Evolutionary conservation across 2,329 filamentous ascomycete species (phyloP).

Genomic region (Grosmannia huntii): DNA sequence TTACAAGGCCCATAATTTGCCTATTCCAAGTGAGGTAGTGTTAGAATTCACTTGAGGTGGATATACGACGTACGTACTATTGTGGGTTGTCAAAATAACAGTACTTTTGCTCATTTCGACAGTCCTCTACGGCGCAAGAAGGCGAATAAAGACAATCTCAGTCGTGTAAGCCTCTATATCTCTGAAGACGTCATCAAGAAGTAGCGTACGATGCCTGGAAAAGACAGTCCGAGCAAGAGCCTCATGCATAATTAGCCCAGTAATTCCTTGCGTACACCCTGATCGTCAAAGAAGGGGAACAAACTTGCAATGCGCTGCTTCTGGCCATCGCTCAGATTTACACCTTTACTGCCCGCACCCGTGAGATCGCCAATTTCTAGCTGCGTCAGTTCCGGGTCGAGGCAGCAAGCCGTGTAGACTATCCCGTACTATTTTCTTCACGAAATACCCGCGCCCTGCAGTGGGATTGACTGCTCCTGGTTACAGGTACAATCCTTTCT

Average conservation of each 20-base stretch:
- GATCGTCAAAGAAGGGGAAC: not conserved
- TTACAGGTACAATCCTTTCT: not conserved
- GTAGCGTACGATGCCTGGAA: not conserved
- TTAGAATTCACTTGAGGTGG: too few relatives aligned
- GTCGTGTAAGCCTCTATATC: not conserved
- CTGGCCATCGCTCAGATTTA: not conserved
- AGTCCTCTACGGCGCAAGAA: not conserved
- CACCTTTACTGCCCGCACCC: not conserved
- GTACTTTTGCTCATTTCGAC: not conserved
- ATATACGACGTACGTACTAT: too few relatives aligned
- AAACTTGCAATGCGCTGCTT: not conserved
- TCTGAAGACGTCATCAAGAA: constrained; percentile 2
- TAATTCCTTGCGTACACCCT: not conserved
- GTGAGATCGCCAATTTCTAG: not conserved
- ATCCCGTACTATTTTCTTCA: not conserved
- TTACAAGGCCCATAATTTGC: too few relatives aligned
- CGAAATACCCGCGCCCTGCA: not conserved
- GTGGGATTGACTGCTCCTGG: not conserved
- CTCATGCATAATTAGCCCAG: constrained; percentile 16
- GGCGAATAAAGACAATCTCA: not conserved
- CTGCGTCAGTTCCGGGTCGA: not conserved
- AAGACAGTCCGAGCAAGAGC: constrained; percentile 3
- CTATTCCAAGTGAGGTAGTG: too few relatives aligned
- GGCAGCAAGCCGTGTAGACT: too few relatives aligned
- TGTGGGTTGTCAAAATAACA: too few relatives aligned